phyloP scores from a whole-genome alignment of 2,329 filamentous ascomycete genomes.

The Colletotrichum orchidophilum region DNA sequence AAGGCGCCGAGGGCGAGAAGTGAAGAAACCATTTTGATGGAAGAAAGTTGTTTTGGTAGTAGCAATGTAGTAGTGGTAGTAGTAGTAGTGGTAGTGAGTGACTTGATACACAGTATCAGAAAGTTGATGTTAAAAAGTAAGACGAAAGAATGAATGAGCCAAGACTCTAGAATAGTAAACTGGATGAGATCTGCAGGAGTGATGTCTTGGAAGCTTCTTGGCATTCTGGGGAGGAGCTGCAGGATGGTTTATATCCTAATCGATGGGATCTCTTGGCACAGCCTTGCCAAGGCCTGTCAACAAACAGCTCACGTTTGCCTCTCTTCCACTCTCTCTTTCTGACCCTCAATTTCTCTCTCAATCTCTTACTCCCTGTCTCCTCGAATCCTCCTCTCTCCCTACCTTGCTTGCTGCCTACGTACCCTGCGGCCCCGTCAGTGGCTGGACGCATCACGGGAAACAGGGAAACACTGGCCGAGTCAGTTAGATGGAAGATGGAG shows the following conservation, averaged over 20 bases:
- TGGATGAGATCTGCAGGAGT: constrained; percentile 18
- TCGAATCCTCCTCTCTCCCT: not conserved
- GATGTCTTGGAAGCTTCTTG: constrained; percentile 30
- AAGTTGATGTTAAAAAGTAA: not conserved
- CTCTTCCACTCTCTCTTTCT: not conserved
- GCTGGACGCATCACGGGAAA: not conserved
- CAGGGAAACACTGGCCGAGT: constrained; percentile 18
- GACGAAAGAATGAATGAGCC: constrained; percentile 18
- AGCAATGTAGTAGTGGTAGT: too few species aligned
- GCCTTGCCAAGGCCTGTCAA: not conserved
- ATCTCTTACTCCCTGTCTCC: too few species aligned
- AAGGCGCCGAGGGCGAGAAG: constrained; percentile 41
- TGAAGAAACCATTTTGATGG: constrained; percentile 26
- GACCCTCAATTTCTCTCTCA: too few species aligned
- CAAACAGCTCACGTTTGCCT: not conserved
- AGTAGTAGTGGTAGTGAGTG: too few species aligned
- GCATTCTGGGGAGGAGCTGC: constrained; percentile 20
- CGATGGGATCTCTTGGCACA: constrained; percentile 24
- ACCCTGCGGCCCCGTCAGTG: not conserved
- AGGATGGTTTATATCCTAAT: constrained; percentile 31
- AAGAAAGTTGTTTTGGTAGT: not conserved
- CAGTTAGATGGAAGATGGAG: constrained; percentile 21
- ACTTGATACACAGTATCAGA: constrained; percentile 26
- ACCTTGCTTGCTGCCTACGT: not conserved
- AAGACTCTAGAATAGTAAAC: constrained; percentile 28